These are phyloP conservation scores for Penicillium thymicola DNA, from an alignment of 2,329 filamentous ascomycete species.

Conservation along the genomic window DNA sequence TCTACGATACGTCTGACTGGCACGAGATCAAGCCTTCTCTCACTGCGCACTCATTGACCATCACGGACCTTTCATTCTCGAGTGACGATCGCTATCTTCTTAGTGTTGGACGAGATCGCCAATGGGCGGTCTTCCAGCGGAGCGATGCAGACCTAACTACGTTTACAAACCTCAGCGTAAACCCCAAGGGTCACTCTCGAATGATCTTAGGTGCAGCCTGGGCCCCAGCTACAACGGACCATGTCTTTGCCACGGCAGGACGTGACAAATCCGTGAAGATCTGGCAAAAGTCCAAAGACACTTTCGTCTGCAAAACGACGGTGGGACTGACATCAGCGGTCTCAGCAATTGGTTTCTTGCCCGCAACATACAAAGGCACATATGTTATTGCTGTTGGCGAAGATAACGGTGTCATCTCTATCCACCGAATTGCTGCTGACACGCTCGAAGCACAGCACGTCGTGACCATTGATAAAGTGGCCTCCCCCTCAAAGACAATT, in stretches of 20 bases:
- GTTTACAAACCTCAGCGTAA: constrained; percentile 61
- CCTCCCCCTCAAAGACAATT: constrained; percentile 62
- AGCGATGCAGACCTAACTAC: constrained; percentile 34
- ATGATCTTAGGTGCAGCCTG: constrained; percentile 92
- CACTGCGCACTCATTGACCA: constrained; percentile 80
- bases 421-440: constrained; percentile 40
- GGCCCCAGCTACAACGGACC: constrained; percentile 54
- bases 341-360: constrained; percentile 68
- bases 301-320: constrained; percentile 53
- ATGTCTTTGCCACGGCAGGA: constrained; percentile 79
- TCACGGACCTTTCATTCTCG: constrained; percentile 78
- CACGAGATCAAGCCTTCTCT: constrained; percentile 81
- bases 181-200: constrained; percentile 80
- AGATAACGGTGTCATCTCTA: constrained; percentile 46
- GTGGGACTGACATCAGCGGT: constrained; percentile 59
- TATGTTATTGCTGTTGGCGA: constrained; percentile 46
- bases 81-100: constrained; percentile 69
- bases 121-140: constrained; percentile 79
- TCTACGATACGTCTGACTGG: constrained; percentile 87
- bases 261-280: constrained; percentile 81
- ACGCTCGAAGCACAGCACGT: constrained; percentile 29
- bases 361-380: constrained; percentile 24
- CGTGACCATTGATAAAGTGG: constrained; percentile 31
- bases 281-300: constrained; percentile 52
- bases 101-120: constrained; percentile 85